Percentiles rank a stretch among this genome's conserved stretches.
Conservation (phyloP, 1,139 yeast species). For the Arxiozyma slooffiae region DNA sequence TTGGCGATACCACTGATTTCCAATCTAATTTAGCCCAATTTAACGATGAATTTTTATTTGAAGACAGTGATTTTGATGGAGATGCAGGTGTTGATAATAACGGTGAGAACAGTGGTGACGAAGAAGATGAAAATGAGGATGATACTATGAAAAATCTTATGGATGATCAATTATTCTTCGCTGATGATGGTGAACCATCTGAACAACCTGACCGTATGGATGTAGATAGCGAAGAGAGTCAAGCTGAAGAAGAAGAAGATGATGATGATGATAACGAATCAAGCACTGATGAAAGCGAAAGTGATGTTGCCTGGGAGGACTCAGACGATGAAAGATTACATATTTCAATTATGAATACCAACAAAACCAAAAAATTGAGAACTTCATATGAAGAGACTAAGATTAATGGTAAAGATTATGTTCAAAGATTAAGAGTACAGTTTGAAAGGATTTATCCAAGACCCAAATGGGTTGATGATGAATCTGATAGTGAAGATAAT, state of each 20-base stretch:
- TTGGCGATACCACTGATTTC: constrained; percentile 81
- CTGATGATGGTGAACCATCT: constrained; percentile 43
- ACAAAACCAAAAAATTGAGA: constrained; percentile 64
- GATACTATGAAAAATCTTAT: constrained; percentile 29
- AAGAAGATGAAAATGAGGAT: constrained; percentile 31
- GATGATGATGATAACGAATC: constrained; percentile 27
- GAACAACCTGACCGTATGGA: constrained; percentile 30
- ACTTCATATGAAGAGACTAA: constrained; percentile 48
- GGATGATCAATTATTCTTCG: constrained; percentile 57
- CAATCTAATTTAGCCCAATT: constrained; percentile 53
- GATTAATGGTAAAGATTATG: constrained; percentile 58
- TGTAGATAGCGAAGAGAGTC: constrained; percentile 23
- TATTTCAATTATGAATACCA: constrained; percentile 51
- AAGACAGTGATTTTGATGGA: constrained; percentile 31
- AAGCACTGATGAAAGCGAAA: constrained; percentile 32
- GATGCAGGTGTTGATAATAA: constrained; percentile 29
- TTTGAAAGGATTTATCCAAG: constrained; percentile 80
- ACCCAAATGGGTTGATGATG: constrained; percentile 68
- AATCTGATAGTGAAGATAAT: constrained; percentile 29
- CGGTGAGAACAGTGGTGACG: constrained; percentile 28
- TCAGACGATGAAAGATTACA: constrained; percentile 76
- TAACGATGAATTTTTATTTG: constrained; percentile 43
- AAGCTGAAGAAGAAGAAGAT: constrained; percentile 26
- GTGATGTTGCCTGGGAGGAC: constrained; percentile 72
- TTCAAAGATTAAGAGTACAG: constrained; percentile 66